A percentile compares a stretch with the other conserved stretches of the same genome.
Evolutionary conservation across 495 filamentous ascomycete genomes (phyloP).

Genomic region (Trichocladium uniseriatum): DNA sequence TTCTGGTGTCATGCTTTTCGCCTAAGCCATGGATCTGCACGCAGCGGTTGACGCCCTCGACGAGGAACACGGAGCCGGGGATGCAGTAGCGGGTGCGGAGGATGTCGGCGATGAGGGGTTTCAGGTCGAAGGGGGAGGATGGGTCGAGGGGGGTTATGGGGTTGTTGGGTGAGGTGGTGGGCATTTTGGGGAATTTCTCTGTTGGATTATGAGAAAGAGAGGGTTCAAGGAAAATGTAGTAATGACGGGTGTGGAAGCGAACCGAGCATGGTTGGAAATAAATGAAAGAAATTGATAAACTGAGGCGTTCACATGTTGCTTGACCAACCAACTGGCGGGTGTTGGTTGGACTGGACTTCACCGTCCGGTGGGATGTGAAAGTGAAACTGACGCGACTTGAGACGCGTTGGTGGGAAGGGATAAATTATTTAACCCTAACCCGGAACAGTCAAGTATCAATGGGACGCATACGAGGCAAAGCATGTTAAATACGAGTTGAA

Average conservation of each 20-base stretch:
- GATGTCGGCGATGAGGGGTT: slow-evolving; percentile 41
- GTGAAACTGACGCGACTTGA: too few species aligned
- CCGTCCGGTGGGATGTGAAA: too few species aligned
- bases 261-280: too few species aligned
- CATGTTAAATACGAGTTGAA: too few species aligned
- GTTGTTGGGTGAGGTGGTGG: not conserved
- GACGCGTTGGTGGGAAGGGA: not conserved
- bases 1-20: slow-evolving; percentile 16
- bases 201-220: not conserved
- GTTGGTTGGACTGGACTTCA: too few species aligned
- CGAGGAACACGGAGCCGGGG: slow-evolving; percentile 35
- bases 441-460: too few species aligned
- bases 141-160: slow-evolving; percentile 11
- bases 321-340: too few species aligned
- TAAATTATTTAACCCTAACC: not conserved
- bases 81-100: slow-evolving; percentile 31
- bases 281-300: too few species aligned
- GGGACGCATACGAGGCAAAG: too few species aligned
- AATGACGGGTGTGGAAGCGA: too few species aligned
- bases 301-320: too few species aligned
- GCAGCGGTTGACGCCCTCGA: slow-evolving; percentile 32
- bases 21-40: slow-evolving; percentile 18
- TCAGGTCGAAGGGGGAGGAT: slow-evolving; percentile 34
- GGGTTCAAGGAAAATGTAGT: too few species aligned
- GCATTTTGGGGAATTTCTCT: not conserved